Evolutionary conservation across 495 filamentous ascomycete genomes (phyloP).

Genomic region (Penicillium silybi): DNA sequence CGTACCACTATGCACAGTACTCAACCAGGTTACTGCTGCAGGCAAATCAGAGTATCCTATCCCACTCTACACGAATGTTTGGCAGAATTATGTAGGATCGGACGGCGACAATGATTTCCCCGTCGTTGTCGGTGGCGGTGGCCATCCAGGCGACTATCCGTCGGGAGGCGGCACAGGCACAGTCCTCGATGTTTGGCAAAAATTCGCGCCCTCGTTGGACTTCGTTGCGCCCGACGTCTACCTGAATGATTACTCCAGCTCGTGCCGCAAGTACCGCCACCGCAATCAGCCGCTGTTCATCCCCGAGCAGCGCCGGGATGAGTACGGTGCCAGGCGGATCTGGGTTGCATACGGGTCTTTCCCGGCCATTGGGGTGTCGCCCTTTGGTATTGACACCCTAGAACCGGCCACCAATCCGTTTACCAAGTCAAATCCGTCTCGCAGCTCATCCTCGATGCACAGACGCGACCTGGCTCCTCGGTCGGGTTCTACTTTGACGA

Average conservation of each 20-base stretch:
- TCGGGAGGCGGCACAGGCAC: constrained; percentile 39
- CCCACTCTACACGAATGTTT: constrained; percentile 47
- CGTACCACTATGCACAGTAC: constrained; percentile 44
- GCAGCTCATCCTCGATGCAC: constrained; percentile 39
- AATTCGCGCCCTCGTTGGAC: constrained; percentile 40
- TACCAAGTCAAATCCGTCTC: constrained; percentile 30
- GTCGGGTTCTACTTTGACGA: constrained; percentile 52
- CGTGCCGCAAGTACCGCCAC: constrained; percentile 41
- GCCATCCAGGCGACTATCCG: constrained; percentile 42
- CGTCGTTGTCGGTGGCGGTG: constrained; percentile 42
- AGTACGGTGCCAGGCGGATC: constrained; percentile 42
- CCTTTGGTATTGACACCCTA: constrained; percentile 47
- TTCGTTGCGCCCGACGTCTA: constrained; percentile 50
- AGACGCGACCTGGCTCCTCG: constrained; percentile 26
- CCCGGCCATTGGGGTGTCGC: constrained; percentile 37
- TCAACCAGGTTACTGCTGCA: constrained; percentile 39
- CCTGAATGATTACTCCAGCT: constrained; percentile 38
- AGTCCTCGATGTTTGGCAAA: constrained; percentile 44
- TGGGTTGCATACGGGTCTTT: constrained; percentile 43
- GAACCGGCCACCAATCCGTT: constrained; percentile 30
- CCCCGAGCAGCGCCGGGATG: constrained; percentile 47
- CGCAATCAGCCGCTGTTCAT: constrained; percentile 47
- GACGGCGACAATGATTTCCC: constrained; percentile 29
- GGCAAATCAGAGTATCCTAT: constrained; percentile 41
- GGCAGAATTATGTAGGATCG: constrained; percentile 36